phyloP scores from a whole-genome alignment of 1,284 basidiomycete species.

The Caloboletus inedulis region DNA sequence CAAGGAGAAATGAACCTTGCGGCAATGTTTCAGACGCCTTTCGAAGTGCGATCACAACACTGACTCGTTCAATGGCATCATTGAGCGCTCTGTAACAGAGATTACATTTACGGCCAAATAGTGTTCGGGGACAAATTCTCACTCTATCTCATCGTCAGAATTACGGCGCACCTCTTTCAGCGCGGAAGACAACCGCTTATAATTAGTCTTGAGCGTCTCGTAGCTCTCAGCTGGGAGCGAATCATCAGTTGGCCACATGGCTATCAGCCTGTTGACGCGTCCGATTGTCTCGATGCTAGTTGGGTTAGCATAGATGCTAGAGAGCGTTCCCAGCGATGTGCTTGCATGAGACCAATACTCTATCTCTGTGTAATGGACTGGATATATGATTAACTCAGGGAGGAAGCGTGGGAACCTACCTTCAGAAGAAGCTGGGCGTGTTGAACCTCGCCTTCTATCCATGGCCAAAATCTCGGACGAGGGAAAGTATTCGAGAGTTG shows the following conservation, averaged over 20 bases:
- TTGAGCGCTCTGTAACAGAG: slow-evolving; percentile 55
- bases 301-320: slow-evolving; percentile 50
- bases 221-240: slow-evolving; percentile 62
- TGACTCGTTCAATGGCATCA: slow-evolving; percentile 64
- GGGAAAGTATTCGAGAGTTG: background rate
- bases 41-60: slow-evolving; percentile 66
- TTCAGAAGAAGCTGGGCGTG: slow-evolving; percentile 35
- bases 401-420: slow-evolving; percentile 32
- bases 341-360: slow-evolving; percentile 69
- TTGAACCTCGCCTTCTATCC: slow-evolving; percentile 32
- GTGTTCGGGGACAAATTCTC: slow-evolving; percentile 25
- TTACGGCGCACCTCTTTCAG: slow-evolving; percentile 58
- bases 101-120: slow-evolving; percentile 13
- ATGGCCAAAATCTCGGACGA: slow-evolving; percentile 13
- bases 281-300: slow-evolving; percentile 56
- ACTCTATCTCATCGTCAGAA: slow-evolving; percentile 66
- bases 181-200: slow-evolving; percentile 58
- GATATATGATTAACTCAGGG: slow-evolving; percentile 8
- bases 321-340: slow-evolving; percentile 51
- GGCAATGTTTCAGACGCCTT: slow-evolving; percentile 59
- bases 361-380: slow-evolving; percentile 46
- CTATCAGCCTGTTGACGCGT: slow-evolving; percentile 67
- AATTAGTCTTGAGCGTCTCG: slow-evolving; percentile 57
- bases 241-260: slow-evolving; percentile 69
- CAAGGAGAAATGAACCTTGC: slow-evolving; percentile 44